Conservation (phyloP, 208 protist genomes). For the Wallacemonas sp. region DNA sequence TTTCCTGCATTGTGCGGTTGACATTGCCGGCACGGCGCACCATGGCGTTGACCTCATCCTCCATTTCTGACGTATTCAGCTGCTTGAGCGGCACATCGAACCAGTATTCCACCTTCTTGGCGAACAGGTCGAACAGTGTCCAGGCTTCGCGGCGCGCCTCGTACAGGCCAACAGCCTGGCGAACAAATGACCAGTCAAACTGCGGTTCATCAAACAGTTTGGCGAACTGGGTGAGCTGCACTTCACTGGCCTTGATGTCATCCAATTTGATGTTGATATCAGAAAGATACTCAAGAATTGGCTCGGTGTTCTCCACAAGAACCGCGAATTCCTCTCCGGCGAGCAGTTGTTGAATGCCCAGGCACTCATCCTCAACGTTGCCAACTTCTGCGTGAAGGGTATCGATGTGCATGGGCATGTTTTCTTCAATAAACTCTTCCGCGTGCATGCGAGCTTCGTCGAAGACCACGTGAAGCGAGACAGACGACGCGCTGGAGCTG, state of each 20-base stretch:
- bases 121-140: constrained; percentile 79
- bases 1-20: constrained; percentile 76
- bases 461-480: constrained; percentile 82
- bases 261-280: constrained; percentile 77
- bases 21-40: constrained; percentile 61
- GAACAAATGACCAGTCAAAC: constrained; percentile 85
- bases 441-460: constrained; percentile 82
- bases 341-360: constrained; percentile 83
- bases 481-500: constrained; percentile 40
- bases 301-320: constrained; percentile 77
- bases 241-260: constrained; percentile 71
- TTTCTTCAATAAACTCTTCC: constrained; percentile 89
- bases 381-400: constrained; percentile 68
- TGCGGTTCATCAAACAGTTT: constrained; percentile 76
- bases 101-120: constrained; percentile 84
- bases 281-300: constrained; percentile 83
- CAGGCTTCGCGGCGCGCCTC: constrained; percentile 78
- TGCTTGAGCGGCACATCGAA: constrained; percentile 80
- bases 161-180: constrained; percentile 57
- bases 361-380: constrained; percentile 87
- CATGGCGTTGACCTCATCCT: constrained; percentile 85
- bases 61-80: constrained; percentile 81
- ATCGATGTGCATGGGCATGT: constrained; percentile 71
- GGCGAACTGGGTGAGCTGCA: constrained; percentile 79
- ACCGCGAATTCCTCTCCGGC: constrained; percentile 84